These are phyloP conservation scores for Pythium utonaiense DNA, from an alignment of 352 stramenopile species.

Conservation along the genomic window DNA sequence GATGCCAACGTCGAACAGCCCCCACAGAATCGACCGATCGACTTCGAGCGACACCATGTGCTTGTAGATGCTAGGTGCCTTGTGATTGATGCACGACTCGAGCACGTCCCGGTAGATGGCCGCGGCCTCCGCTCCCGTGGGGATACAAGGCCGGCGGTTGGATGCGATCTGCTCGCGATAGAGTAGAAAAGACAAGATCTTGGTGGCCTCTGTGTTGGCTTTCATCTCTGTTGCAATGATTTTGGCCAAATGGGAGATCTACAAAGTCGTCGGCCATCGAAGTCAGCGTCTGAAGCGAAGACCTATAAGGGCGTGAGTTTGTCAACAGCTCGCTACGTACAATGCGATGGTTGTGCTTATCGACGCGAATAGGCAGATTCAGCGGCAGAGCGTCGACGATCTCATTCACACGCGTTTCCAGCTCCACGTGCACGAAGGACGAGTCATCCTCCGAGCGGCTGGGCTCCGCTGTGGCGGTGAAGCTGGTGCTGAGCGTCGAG, in stretches of 20 bases:
- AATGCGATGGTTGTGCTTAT: slow-evolving; percentile 33
- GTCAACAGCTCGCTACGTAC: slow-evolving; percentile 10
- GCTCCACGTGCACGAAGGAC: slow-evolving; percentile 21
- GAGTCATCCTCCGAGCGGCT: slow-evolving; percentile 18
- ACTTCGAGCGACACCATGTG: slow-evolving; percentile 34
- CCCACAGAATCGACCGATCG: slow-evolving; percentile 33
- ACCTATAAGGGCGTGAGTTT: too few species aligned
- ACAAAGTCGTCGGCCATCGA: too few species aligned
- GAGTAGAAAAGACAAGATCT: slow-evolving; percentile 45
- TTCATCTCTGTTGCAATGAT: slow-evolving; percentile 40
- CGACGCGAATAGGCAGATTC: slow-evolving; percentile 32
- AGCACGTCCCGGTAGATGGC: slow-evolving; percentile 43
- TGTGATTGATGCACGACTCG: slow-evolving; percentile 37
- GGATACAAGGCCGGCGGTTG: slow-evolving; percentile 40
- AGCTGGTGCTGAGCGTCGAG: not conserved
- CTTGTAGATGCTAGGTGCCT: slow-evolving; percentile 33
- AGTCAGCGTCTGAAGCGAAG: too few species aligned
- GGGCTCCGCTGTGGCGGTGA: not conserved
- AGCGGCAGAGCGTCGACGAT: slow-evolving; percentile 26
- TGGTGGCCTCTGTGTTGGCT: slow-evolving; percentile 32
- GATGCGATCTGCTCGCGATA: slow-evolving; percentile 48
- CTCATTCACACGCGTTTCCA: slow-evolving; percentile 27
- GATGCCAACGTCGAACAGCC: slow-evolving; percentile 34
- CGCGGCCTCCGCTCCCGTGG: slow-evolving; percentile 29
- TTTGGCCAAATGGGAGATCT: slow-evolving; percentile 25